Conservation (phyloP, 768 basidiomycete species). For the Pleurotus tuoliensis region DNA sequence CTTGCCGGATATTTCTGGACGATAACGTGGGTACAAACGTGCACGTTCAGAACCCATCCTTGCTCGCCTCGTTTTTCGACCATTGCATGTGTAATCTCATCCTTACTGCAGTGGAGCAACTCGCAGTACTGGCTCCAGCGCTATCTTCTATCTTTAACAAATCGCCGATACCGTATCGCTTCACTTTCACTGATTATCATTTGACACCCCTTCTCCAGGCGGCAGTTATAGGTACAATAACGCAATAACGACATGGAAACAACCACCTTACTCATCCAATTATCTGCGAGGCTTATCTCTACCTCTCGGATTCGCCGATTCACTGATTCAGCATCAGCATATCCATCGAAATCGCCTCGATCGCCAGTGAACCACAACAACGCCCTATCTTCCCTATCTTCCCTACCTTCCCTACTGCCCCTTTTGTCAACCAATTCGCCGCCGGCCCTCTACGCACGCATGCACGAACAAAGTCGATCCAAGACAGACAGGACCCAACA, state of each 20-base stretch:
- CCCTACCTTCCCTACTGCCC: neutral
- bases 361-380: neutral
- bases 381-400: too few relatives aligned
- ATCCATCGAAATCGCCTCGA: neutral
- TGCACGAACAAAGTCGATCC: too few relatives aligned
- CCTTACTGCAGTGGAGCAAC: neutral
- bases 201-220: neutral
- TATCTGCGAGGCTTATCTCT: neutral
- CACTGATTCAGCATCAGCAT: neutral
- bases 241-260: neutral
- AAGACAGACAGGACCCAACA: neutral
- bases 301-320: neutral
- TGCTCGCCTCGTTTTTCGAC: neutral
- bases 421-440: slow-evolving; percentile 4
- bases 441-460: neutral
- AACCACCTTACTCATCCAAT: neutral
- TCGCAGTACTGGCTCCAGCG: neutral
- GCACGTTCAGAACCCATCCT: neutral
- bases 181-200: neutral
- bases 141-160: neutral
- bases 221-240: too few relatives aligned
- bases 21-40: neutral
- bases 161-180: neutral
- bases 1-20: too few relatives aligned
- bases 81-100: neutral